Conservation (phyloP, 495 filamentous ascomycete species). For the Penicillium diatomitis region DNA sequence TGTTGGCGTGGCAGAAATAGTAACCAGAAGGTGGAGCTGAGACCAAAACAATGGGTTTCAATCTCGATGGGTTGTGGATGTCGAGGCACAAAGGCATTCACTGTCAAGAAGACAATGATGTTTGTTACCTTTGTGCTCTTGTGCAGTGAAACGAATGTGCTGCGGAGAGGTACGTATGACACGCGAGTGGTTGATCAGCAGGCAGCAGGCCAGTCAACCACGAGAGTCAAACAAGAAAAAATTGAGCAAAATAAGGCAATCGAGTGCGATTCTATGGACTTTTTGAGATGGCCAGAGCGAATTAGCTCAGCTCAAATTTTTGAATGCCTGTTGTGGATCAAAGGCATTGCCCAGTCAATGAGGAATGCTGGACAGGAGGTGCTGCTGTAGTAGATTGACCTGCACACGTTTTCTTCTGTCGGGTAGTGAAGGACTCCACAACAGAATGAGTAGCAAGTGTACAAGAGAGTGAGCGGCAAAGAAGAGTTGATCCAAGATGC, state of each 20-base stretch:
- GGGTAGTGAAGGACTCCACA: neutral
- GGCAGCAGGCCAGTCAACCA: neutral
- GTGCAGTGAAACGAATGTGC: neutral
- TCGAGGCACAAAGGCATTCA: neutral
- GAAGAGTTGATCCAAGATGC: neutral
- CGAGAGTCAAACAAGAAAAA: neutral
- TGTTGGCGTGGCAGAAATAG: too few species aligned
- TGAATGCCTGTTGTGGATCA: constrained; percentile 2
- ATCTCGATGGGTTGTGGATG: too few species aligned
- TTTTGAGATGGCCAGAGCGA: neutral
- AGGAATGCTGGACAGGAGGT: constrained; percentile 14
- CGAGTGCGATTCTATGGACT: constrained; percentile 4
- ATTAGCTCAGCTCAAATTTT: constrained; percentile 3
- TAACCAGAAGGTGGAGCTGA: too few species aligned
- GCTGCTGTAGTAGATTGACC: neutral
- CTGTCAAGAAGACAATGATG: neutral
- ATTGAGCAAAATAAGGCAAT: neutral
- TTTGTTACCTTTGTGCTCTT: neutral
- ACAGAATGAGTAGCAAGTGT: neutral
- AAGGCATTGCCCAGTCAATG: constrained; percentile 14
- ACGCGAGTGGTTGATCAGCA: neutral
- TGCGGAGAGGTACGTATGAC: too few species aligned
- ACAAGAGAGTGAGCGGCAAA: neutral
- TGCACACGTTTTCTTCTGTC: neutral
- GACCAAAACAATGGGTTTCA: too few species aligned